Conservation (phyloP, 768 basidiomycete genomes). For the Termitomyces heimii region DNA sequence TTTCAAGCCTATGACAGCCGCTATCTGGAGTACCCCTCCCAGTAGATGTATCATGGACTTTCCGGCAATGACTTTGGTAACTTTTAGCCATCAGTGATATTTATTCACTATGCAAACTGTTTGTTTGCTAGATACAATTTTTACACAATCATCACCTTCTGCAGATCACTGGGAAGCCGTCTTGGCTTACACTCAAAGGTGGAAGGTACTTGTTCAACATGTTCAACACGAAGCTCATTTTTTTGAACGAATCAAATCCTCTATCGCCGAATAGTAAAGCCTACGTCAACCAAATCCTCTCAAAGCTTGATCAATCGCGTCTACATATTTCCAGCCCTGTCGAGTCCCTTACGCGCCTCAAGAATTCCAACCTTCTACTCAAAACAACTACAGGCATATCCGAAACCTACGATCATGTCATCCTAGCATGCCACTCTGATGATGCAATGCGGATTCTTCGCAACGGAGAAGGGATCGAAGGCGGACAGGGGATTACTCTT, state of each 20-base stretch:
- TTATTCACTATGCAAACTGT: too few species aligned
- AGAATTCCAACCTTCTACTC: constrained; percentile 30
- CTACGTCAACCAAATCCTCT: constrained; percentile 63
- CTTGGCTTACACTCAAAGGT: constrained; percentile 68
- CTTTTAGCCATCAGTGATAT: constrained; percentile 3
- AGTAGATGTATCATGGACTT: constrained; percentile 65
- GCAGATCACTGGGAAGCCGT: constrained; percentile 63
- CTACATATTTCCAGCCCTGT: constrained; percentile 60
- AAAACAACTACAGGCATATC: constrained; percentile 39
- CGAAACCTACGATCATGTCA: constrained; percentile 60
- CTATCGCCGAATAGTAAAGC: constrained; percentile 34
- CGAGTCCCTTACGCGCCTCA: constrained; percentile 25
- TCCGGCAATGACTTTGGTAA: constrained; percentile 59
- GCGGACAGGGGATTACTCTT: constrained; percentile 27
- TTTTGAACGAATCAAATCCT: neutral
- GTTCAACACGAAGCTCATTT: neutral
- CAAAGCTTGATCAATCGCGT: constrained; percentile 41
- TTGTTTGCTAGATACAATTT: constrained; percentile 46
- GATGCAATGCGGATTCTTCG: constrained; percentile 46
- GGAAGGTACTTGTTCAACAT: constrained; percentile 48
- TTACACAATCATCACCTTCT: constrained; percentile 72
- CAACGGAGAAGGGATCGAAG: constrained; percentile 30
- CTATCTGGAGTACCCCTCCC: constrained; percentile 76
- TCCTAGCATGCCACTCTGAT: constrained; percentile 71
- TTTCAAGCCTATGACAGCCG: constrained; percentile 69